These are phyloP conservation scores for Tolypocladium sp. DNA, from an alignment of 2,329 filamentous ascomycete species.

Conservation along the genomic window DNA sequence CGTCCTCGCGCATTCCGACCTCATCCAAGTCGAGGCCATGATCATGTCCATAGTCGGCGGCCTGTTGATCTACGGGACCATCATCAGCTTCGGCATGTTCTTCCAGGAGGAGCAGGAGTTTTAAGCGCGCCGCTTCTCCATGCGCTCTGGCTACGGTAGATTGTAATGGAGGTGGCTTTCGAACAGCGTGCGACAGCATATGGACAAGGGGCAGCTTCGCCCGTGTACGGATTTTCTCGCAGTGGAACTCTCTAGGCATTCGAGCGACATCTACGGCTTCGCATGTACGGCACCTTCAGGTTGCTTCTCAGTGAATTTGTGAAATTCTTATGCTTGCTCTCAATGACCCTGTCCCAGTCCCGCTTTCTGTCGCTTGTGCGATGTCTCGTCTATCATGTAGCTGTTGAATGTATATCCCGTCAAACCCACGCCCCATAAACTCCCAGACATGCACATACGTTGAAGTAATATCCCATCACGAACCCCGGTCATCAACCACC, in stretches of 20 bases:
- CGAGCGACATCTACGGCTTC: background rate
- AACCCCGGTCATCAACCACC: slow-evolving; percentile 1
- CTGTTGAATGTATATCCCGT: background rate
- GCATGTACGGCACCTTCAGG: background rate
- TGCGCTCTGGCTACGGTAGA: background rate
- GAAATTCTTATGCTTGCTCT: background rate
- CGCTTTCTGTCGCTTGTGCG: background rate
- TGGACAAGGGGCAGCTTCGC: background rate
- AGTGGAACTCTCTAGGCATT: background rate
- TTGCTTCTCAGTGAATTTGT: background rate
- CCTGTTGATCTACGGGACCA: slow-evolving; percentile 91
- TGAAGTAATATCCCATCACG: slow-evolving; percentile 15
- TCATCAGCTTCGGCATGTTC: slow-evolving; percentile 97
- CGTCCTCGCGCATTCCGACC: slow-evolving; percentile 75
- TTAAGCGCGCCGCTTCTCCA: slow-evolving; percentile 29
- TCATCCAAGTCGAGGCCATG: slow-evolving; percentile 80
- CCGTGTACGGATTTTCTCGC: background rate
- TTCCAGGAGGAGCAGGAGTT: slow-evolving; percentile 98
- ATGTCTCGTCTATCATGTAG: background rate
- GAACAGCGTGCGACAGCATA: background rate
- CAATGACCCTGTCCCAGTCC: background rate
- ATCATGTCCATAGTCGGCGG: slow-evolving; percentile 92
- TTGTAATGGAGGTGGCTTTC: background rate
- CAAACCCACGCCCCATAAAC: slow-evolving; percentile 6
- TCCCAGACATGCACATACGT: slow-evolving; percentile 22